Evolutionary conservation across 2,329 filamentous ascomycete species (phyloP).

Genomic region (Cytospora piceicola): DNA sequence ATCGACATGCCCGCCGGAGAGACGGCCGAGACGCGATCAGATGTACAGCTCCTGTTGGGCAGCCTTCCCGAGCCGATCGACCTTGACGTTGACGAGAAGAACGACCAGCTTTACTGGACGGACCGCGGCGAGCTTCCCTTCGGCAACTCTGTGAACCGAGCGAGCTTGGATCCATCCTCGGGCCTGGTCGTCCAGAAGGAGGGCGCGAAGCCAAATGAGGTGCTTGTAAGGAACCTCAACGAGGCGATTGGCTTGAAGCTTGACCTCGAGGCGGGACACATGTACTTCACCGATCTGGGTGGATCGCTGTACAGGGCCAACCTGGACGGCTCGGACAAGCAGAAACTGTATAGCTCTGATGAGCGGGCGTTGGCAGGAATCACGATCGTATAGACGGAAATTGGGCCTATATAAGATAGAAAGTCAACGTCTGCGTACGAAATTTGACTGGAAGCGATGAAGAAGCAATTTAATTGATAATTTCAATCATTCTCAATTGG

Average conservation of each 20-base stretch:
- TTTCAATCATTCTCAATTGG: background rate
- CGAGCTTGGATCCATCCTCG: conserved; percentile 29
- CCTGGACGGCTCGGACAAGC: conserved; percentile 26
- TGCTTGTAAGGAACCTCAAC: conserved; percentile 29
- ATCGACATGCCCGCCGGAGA: conserved; percentile 44
- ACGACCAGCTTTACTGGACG: conserved; percentile 58
- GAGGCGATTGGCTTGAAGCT: conserved; percentile 32
- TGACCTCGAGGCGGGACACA: conserved; percentile 18
- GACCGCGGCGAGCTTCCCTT: conserved; percentile 61
- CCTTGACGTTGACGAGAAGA: conserved; percentile 54
- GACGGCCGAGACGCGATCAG: conserved; percentile 37
- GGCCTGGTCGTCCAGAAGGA: background rate
- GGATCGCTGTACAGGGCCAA: conserved; percentile 27
- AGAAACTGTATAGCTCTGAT: conserved; percentile 24
- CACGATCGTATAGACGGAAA: conserved; percentile 1
- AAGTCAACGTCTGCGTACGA: background rate
- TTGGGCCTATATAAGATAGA: background rate
- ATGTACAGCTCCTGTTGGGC: conserved; percentile 48
- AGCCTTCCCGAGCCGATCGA: conserved; percentile 60
- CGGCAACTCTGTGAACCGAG: conserved; percentile 57
- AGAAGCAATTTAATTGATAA: background rate
- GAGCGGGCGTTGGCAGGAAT: conserved; percentile 17
- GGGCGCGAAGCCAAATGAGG: conserved; percentile 20
- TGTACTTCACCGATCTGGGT: conserved; percentile 29
- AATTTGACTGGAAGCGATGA: background rate